Evolutionary conservation across 371 early-diverging fungal genomes (phyloP), one percentile per base, ranked within the genome.

Genomic region (Mucor indicus): DNA sequence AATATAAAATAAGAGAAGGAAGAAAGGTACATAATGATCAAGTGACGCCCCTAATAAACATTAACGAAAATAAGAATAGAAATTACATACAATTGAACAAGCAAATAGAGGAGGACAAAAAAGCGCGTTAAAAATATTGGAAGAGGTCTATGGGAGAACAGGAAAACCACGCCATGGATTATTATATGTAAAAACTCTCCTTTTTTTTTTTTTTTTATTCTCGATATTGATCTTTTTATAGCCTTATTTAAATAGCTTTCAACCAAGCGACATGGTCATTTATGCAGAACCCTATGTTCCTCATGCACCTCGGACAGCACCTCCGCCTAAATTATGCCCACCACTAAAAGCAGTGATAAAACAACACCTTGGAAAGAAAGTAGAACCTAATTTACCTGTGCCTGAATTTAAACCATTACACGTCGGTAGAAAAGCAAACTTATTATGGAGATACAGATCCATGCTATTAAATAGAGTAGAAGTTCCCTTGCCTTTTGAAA

Each of bases 381-480:
- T 67, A 5, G 66, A 64, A 5, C 76, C 76, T 0, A 32, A 37
- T 11, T 36, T 76, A 6, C 76, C 76, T 8, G 37, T 30, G 8
- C 70, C 76, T 2, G 37, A 27, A 4, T 69, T 55, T 38, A 76
- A 76, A 23, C 76, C 76, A 11, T 38, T 76, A 3, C 76, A 76
- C 57, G 53, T 51, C 4, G 67, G 68, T 2, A 53, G 76, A 32
- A 46, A 63, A 30, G 76, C 72, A 6, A 76, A 76, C 25, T 38
- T 72, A 16, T 35, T 76, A 16, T 76, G 76, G 76, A 46, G 39
- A 11, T 51, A 67, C 53, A 61, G 70, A 21, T 63, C 64, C 22
- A 55, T 58, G 47, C 44, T 76, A 7, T 23, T 72, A 4, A 25
- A 48, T 1, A 48, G 50, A 12, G 40, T 72, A 1, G 41, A 38